phyloP scores from a whole-genome alignment of 2,329 filamentous ascomycete species.

The Fusarium algeriense region DNA sequence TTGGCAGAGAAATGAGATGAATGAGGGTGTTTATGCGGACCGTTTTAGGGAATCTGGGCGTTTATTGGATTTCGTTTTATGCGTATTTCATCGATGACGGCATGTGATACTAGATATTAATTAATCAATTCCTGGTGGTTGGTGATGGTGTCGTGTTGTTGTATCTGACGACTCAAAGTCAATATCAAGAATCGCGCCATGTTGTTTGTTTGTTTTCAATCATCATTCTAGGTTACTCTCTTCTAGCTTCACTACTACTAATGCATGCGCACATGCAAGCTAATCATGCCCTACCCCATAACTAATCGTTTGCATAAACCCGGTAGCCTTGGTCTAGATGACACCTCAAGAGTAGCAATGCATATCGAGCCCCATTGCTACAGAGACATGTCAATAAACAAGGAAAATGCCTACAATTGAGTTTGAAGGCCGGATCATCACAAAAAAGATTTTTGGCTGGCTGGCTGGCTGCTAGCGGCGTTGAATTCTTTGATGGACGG shows the following conservation, averaged over 20 bases:
- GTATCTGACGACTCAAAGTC: slow-evolving; percentile 16
- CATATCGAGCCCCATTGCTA: background rate
- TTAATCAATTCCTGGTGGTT: slow-evolving; percentile 9
- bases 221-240: slow-evolving; percentile 8
- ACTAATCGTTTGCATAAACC: slow-evolving; percentile 30
- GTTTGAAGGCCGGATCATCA: background rate
- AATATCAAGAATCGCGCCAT: slow-evolving; percentile 25
- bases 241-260: background rate
- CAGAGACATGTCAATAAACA: slow-evolving; percentile 21
- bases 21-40: slow-evolving; percentile 34
- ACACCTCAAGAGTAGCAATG: slow-evolving; percentile 17
- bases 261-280: slow-evolving; percentile 25
- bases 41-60: background rate
- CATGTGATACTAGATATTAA: slow-evolving; percentile 23
- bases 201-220: slow-evolving; percentile 31
- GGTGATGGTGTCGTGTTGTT: slow-evolving; percentile 8
- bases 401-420: slow-evolving; percentile 17
- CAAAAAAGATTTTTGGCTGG: background rate
- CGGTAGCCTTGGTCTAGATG: slow-evolving; percentile 16
- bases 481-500: slow-evolving; percentile 25
- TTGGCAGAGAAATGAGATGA: slow-evolving; percentile 44
- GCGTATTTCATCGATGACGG: slow-evolving; percentile 27
- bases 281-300: background rate
- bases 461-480: slow-evolving; percentile 3
- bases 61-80: slow-evolving; percentile 1